Base-by-base conservation (phyloP, 495 filamentous ascomycete species). In the Aspergillus hancockii region DNA sequence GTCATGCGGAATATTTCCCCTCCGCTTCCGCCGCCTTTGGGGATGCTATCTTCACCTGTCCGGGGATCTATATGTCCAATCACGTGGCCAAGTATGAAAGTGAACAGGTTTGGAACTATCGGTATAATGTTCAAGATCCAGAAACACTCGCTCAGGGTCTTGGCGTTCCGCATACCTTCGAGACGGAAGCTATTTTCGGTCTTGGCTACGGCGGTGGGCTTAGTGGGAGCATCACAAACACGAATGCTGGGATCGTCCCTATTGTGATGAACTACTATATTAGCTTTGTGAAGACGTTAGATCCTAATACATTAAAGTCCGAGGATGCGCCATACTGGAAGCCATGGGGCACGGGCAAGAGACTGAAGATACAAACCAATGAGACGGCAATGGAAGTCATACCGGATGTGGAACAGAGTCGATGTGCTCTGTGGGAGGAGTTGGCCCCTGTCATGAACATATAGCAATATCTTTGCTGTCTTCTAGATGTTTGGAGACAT, bases 41-140 rank as follows among this genome's bases (percentile, higher is more conserved):
- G 31, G 85, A 90, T 46, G 77, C 86, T 57, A 80, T 84, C 1
- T 90, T 91, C 66, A 85, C 76, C 63, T 90, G 87, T 58, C 87
- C 87, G 0, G 79, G 77, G 0, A 71, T 71, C 28, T 49, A 58
- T 12, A 69, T 75, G 51, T 57, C 67, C 3, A 65, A 83, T 18
- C 79, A 66, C 55, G 71, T 83, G 63, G 77, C 75, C 21, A 66
- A 67, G 6, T 67, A 70, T 57, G 34, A 9, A 12, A 14, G 13
- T 36, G 5, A 12, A 8, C 1, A 22, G 4, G 66, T 74, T 3
- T 88, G 81, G 76, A 83, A 79, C 60, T 91, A 90, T 64, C 80
- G 81, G 0, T 89, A 80, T 69, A 86, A 89, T 62, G 85, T 90
- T 12, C 64, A 75, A 19, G 82, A 86, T 53, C 71, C 61, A 0